A percentile compares a stretch with the other conserved stretches of the same genome.
Evolutionary conservation across 2,329 filamentous ascomycete species (phyloP).

Genomic region (Magnaporthiopsis incrustans): DNA sequence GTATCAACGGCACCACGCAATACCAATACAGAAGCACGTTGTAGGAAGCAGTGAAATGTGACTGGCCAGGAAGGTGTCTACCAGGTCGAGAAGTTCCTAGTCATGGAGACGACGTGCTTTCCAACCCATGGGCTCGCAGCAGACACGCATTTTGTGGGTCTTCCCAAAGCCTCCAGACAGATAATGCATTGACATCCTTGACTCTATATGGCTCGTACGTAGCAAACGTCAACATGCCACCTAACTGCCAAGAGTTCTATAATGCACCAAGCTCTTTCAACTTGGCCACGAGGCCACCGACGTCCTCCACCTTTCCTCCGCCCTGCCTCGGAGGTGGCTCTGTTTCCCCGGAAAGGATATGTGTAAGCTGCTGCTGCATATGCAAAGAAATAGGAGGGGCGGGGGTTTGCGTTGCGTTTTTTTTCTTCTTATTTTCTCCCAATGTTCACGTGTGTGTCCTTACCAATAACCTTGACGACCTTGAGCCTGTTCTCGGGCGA

Average conservation of each 20-base stretch:
- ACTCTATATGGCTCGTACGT: too few species aligned
- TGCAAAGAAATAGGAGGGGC: too few species aligned
- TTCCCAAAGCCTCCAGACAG: neutral
- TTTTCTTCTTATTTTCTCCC: neutral
- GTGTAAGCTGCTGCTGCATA: neutral
- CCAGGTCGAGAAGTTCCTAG: too few species aligned
- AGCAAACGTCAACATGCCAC: neutral
- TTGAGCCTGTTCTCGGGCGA: conserved; percentile 71
- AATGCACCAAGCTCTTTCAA: conserved; percentile 93
- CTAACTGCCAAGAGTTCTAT: conserved; percentile 30
- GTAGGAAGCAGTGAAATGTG: too few species aligned
- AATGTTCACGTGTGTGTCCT: conserved; percentile 21
- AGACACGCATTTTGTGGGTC: neutral
- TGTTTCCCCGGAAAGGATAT: conserved; percentile 22
- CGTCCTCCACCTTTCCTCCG: conserved; percentile 94
- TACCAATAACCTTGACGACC: conserved; percentile 80
- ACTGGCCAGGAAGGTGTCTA: too few species aligned
- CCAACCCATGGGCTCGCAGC: too few species aligned
- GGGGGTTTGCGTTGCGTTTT: too few species aligned
- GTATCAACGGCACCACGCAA: too few species aligned
- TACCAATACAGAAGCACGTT: too few species aligned
- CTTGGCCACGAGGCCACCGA: conserved; percentile 87
- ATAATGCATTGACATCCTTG: neutral
- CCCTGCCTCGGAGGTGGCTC: conserved; percentile 85
- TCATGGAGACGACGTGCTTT: too few species aligned